Conservation (phyloP, 352 stramenopile species). For the Phytopythium helicoides region DNA sequence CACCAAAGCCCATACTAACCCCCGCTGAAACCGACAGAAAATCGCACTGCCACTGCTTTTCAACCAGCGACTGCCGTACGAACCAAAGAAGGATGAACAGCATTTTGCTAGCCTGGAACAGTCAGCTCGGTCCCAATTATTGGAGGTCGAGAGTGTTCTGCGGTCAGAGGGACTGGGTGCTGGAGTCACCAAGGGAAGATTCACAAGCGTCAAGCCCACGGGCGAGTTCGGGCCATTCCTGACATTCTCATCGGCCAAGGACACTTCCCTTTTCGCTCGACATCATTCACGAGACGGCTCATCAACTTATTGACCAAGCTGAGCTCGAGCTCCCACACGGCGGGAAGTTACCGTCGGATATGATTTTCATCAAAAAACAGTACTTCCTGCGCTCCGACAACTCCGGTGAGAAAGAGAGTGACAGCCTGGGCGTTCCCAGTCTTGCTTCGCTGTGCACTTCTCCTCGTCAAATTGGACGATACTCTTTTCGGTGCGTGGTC, state of each 20-base stretch:
- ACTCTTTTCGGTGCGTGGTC: conserved; percentile 30
- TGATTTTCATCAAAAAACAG: conserved; percentile 23
- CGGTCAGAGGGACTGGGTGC: conserved; percentile 20
- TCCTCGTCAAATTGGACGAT: conserved; percentile 18
- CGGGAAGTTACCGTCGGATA: background rate
- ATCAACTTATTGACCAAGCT: conserved; percentile 14
- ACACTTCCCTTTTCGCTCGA: conserved; percentile 23
- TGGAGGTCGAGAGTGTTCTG: conserved; percentile 22
- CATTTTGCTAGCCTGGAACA: conserved; percentile 21
- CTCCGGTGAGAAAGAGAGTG: background rate
- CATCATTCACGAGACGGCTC: conserved; percentile 19
- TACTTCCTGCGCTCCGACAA: conserved; percentile 23
- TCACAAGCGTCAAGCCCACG: conserved; percentile 17
- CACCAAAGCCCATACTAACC: too few relatives aligned
- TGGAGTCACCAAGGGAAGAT: conserved; percentile 11
- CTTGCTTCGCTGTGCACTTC: conserved; percentile 23
- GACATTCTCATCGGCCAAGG: conserved; percentile 26
- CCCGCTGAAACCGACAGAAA: background rate
- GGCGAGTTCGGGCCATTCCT: conserved; percentile 26
- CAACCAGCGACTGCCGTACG: conserved; percentile 13
- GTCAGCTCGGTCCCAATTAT: conserved; percentile 15
- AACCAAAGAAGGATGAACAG: conserved; percentile 16
- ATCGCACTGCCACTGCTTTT: conserved; percentile 2
- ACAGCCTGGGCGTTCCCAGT: conserved; percentile 12
- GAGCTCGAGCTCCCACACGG: conserved; percentile 10